phyloP scores from a whole-genome alignment of 139 green algal genomes.

The Chlorella sp. region DNA sequence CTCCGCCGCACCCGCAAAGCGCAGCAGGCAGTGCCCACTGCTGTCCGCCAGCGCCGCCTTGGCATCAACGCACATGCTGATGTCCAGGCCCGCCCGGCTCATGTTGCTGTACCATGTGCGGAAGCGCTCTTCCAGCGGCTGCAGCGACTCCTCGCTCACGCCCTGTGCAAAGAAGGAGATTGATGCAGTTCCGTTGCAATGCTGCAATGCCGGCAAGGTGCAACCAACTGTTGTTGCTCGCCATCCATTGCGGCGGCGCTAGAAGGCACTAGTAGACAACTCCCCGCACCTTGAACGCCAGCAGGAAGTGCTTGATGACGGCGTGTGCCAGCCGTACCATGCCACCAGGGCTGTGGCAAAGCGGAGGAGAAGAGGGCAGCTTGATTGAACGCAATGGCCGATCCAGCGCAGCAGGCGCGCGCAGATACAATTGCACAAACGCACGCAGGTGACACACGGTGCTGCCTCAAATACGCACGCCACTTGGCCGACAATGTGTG shows the following conservation, averaged over 20 bases:
- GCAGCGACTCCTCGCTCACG: background rate
- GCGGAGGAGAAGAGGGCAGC: background rate
- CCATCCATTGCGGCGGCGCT: too few species aligned
- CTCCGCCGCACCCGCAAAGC: constrained; percentile 42
- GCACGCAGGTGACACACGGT: background rate
- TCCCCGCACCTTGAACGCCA: constrained; percentile 56
- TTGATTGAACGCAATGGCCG: background rate
- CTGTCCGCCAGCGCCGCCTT: constrained; percentile 21
- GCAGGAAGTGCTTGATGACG: constrained; percentile 48
- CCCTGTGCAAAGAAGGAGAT: background rate
- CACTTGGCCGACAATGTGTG: too few species aligned
- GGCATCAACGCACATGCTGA: constrained; percentile 60
- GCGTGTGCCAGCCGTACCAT: constrained; percentile 69
- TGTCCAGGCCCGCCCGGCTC: constrained; percentile 61
- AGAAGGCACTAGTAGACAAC: background rate
- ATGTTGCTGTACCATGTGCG: constrained; percentile 56
- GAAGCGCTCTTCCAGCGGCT: constrained; percentile 9
- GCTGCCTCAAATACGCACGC: too few species aligned
- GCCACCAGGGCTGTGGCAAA: constrained; percentile 47
- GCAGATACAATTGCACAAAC: background rate
- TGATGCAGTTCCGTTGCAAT: background rate
- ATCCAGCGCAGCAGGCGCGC: background rate
- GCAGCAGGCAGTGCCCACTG: constrained; percentile 34
- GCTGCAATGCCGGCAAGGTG: background rate
- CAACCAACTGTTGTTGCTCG: background rate